Percentiles rank a stretch among this genome's conserved stretches.
Evolutionary conservation across 352 stramenopile genomes (phyloP).

Genomic region (Pythium aquatile): DNA sequence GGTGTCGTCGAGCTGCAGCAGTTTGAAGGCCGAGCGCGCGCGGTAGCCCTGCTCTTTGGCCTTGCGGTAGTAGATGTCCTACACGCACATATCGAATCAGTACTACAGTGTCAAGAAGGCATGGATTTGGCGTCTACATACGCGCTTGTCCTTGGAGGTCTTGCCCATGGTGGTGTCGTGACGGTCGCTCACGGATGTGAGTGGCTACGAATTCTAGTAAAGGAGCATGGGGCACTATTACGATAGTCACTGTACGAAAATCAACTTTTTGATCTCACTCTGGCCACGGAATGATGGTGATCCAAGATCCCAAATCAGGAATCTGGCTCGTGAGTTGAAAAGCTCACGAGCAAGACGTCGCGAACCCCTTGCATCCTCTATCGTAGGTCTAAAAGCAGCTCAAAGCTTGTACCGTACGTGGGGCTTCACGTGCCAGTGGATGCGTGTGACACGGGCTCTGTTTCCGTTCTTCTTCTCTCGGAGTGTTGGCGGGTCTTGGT

Average conservation of each 20-base stretch:
- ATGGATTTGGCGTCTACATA: slow-evolving; percentile 29
- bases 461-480: background rate
- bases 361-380: no score
- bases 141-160: slow-evolving; percentile 91
- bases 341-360: no score
- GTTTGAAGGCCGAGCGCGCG: slow-evolving; percentile 97
- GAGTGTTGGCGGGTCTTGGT: background rate
- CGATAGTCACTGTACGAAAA: background rate
- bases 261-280: background rate
- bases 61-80: slow-evolving; percentile 93
- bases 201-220: slow-evolving; percentile 1
- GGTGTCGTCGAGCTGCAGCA: slow-evolving; percentile 98
- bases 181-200: background rate
- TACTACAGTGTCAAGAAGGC: no score
- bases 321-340: no score
- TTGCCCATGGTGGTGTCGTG: slow-evolving; percentile 60
- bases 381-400: no score
- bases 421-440: no score
- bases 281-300: slow-evolving; percentile 4
- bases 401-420: no score
- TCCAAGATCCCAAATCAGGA: background rate
- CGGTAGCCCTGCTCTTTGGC: slow-evolving; percentile 95
- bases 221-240: slow-evolving; percentile 15
- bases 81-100: background rate
- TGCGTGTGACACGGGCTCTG: background rate